Conservation (phyloP, 495 filamentous ascomycete genomes). For the Cercophora sp. region DNA sequence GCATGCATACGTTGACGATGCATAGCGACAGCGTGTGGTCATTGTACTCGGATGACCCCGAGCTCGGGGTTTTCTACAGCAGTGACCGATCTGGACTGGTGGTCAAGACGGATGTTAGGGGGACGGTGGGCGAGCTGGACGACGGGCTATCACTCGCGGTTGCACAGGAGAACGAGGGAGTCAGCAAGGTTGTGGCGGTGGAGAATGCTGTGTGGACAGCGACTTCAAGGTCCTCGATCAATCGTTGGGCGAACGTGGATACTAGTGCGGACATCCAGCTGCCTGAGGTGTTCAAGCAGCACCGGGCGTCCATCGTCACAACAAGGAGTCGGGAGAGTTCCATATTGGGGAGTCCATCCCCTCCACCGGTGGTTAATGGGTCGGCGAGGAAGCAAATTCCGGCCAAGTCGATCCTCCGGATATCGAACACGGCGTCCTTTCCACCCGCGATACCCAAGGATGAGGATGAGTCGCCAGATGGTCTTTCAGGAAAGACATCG, state of each 20-base stretch:
- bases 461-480: slow-evolving; percentile 40
- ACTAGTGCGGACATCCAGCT: slow-evolving; percentile 55
- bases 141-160: slow-evolving; percentile 86
- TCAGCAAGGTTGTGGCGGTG: slow-evolving; percentile 76
- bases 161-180: slow-evolving; percentile 84
- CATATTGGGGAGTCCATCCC: slow-evolving; percentile 9
- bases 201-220: slow-evolving; percentile 90
- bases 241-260: slow-evolving; percentile 87
- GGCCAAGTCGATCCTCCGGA: slow-evolving; percentile 65
- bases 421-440: slow-evolving; percentile 80
- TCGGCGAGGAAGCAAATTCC: slow-evolving; percentile 62
- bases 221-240: slow-evolving; percentile 89
- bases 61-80: slow-evolving; percentile 87
- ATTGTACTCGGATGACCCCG: slow-evolving; percentile 81
- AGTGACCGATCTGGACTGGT: slow-evolving; percentile 87
- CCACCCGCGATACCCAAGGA: slow-evolving; percentile 45
- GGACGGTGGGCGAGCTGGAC: slow-evolving; percentile 68
- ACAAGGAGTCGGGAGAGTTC: slow-evolving; percentile 30
- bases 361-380: slow-evolving; percentile 31
- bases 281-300: slow-evolving; percentile 51
- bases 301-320: slow-evolving; percentile 48
- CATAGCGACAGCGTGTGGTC: slow-evolving; percentile 98
- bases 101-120: slow-evolving; percentile 86
- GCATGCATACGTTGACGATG: slow-evolving; percentile 97
- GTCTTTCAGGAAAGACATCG: slow-evolving; percentile 52